Evolutionary conservation across 768 basidiomycete species (phyloP), one percentile per base, ranked within the genome.

Genomic region (Floccularia luteovirens): DNA sequence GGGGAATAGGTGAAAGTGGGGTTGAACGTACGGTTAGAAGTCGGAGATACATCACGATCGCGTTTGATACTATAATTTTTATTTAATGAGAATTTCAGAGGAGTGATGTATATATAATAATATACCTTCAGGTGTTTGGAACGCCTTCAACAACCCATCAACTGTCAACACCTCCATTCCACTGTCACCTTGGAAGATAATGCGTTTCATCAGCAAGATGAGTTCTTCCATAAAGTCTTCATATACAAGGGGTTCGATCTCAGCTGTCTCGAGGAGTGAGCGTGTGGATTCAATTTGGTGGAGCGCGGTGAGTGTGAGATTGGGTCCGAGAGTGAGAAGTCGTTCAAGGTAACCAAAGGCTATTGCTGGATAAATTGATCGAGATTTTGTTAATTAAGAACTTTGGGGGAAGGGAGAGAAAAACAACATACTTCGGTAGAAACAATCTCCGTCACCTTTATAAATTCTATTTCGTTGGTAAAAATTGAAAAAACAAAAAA

Each of bases 361-460:
- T 37, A 92, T 68, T 8, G 90, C 90, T 90, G 56, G 13, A 45
- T n/a, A n/a, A n/a, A 37, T 43, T 14, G 27, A 30, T 48, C 43
- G 47, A 45, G 50, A 39, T 37, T 47, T 48, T 42, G 49, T 45
- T 38, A 40, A 32, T 32, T 24, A 31, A 32, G 28, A 40, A 17
- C 36, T 16, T 34, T 25, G 46, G 30, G 8, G 17, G 10, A 31
- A 8, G 21, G 6, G n/a, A 24, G 19, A 28, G 20, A 34, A 19
- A 13, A 13, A 30, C 24, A 42, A 55, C 62, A 69, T 55, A 88
- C 88, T 82, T 70, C 91, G 72, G 58, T 93, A 96, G 59, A 93
- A 94, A 56, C 92, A 94, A 56, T 88, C 87, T 0, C 92, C 90
- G 49, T 88, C 91, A 21, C 91, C 89, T 78, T n/a, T 3, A 35